Conservation (phyloP, 2,329 filamentous ascomycete genomes). For the Pezicula carpinea region DNA sequence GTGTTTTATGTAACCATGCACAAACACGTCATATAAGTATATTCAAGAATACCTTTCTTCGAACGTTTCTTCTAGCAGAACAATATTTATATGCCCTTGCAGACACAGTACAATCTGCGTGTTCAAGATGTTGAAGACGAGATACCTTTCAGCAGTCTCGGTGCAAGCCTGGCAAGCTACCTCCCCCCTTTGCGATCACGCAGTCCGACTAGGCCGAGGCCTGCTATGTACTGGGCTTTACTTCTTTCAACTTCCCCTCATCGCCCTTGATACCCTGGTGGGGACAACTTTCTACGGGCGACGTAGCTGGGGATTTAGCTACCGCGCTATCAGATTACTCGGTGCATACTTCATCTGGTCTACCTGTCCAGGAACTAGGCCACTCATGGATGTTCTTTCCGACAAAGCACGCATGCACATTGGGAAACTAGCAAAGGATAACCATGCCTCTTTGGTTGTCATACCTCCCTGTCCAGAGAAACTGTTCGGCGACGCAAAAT, state of each 20-base stretch:
- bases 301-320: neutral
- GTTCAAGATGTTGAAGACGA: neutral
- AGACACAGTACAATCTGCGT: too few species aligned
- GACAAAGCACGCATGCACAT: neutral
- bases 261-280: neutral
- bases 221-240: neutral
- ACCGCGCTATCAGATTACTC: neutral
- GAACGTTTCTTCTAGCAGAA: too few species aligned
- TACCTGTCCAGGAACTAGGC: neutral
- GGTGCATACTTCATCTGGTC: neutral
- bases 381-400: neutral
- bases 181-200: neutral
- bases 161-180: neutral
- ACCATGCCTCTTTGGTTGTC: neutral
- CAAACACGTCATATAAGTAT: too few species aligned
- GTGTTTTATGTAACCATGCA: too few species aligned
- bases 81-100: too few species aligned
- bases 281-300: neutral
- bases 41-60: too few species aligned
- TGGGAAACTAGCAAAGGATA: neutral
- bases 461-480: neutral
- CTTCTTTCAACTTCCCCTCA: neutral
- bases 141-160: neutral
- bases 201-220: neutral
- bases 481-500: neutral